Base-by-base conservation (phyloP, 2,329 filamentous ascomycete species). In the Penicillium sp. region DNA sequence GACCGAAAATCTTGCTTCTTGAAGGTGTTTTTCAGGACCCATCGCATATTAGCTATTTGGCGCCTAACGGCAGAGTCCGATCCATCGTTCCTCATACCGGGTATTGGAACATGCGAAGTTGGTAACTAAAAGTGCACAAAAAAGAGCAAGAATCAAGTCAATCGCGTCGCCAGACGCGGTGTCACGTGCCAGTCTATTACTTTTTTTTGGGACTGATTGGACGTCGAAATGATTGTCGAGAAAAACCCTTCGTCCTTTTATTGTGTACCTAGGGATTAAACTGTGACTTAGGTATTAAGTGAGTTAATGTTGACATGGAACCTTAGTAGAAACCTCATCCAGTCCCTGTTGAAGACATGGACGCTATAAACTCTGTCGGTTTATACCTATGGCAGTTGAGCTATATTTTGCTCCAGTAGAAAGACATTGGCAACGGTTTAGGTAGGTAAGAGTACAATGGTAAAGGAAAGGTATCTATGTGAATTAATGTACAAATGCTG, bases 1-100 rank as follows among this genome's bases (percentile, higher is more conserved):
- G 65, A 88, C 84, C 88, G 81, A 64, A 92, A 91, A n/a, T 78
- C 73, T 11, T 77, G 71, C 66, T 90, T 91, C 53, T 82, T 80
- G 70, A 92, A 92, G 43, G 88, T 85, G 18, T 81, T 78, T 40
- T 83, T 80, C 28, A 91, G 73, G 5, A 87, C 88, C 64, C 89
- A 89, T 55, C 87, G 85, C 52, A 90, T 78, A 66, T 91, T 87
- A 45, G 73, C 61, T 45, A 59, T 69, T 37, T 62, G 64, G 46
- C 59, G 61, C 40, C 58, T 56, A 13, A 65, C 14, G 48, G 49
- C 38, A 50, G 53, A 47, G 25, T 37, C 49, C 44, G 47, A 61
- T 53, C 64, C 69, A 71, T 57, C 57, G 54, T 54, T 47, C 45
- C 43, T 53, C 65, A 68, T 63, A 49, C 48, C 58, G 46, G 38